Base-by-base conservation (phyloP, 1,284 basidiomycete genomes). In the Malassezia nana region DNA sequence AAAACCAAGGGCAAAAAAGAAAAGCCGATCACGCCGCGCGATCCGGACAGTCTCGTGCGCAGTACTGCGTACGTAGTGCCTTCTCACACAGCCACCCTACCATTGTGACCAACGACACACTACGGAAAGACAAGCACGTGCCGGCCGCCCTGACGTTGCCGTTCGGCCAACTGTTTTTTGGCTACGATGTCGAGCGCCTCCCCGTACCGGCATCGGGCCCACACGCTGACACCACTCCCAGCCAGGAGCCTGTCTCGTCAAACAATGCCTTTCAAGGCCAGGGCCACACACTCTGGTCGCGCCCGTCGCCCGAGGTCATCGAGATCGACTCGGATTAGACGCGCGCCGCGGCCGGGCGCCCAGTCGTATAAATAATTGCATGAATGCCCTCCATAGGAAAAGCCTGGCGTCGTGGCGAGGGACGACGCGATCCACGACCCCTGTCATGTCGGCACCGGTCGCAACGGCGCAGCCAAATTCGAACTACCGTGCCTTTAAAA, bases 121-220 rank as follows among this genome's bases (percentile, higher is more conserved):
- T 71, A 84, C 88, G 66, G 28, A 79, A 81, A 6, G 85, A 86
- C 32, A 80, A 79, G 49, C 85, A 86, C 73, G 88, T 87, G 5
- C 91, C 94, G 1, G 89, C 89, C 0, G 84, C 89, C 1, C 79
- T 99, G 43, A 85, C 87, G 63, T 78, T 99, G 26, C 90, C 92
- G 0, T 85, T 86, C 60, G 94, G 94, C 10, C 62, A 65, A 47
- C 63, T 74, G 24, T 74, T 72, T 53, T 74, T 74, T 31, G 71
- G 71, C 26, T 74, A 74, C 58, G 62, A 70, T 9, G 64, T 69
- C 9, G 57, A 65, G 15, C 62, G 62, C 7, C 63, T 66, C 20
- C 66, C 60, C 12, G 66, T 65, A 16, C 67, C 66, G 29, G 60
- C 46, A 2, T 38, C 38, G 1, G n/a, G n/a, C n/a, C n/a, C n/a